Evolutionary conservation across 306 rosid genomes (phyloP), one percentile per base, ranked within the genome.

Genomic region (Quillaja saponaria): DNA sequence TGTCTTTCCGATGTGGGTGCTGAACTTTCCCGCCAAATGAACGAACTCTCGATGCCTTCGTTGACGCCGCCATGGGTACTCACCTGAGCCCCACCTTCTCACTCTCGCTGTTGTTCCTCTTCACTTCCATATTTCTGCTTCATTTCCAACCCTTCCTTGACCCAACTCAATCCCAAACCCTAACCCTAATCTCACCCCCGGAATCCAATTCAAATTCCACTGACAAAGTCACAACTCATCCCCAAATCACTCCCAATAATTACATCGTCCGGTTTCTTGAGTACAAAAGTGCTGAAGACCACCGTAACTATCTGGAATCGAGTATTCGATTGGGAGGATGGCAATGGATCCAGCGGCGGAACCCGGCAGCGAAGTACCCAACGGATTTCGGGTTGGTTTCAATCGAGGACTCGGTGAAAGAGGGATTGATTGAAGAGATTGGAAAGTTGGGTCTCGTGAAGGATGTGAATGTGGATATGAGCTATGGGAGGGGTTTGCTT

Each of bases 301-400:
- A 84, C 69, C 84, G 84, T 7, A 58, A 68, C 2, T 92, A 92
- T 63, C 80, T 92, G 20, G 71, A 78, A 49, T 80, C 79, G 15
- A 53, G 65, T 6, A 61, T 88, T 49, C 75, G 73, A 64, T 81
- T 76, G 55, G 57, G 51, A 13, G 89, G 89, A 11, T 92, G 96
- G 99, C 73, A 64, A 13, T 92, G 99, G 99, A 84, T 92, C 83
- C 84, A 80, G 54, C 76, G 99, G 59, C 77, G 74, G 33, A 92
- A 92, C 70, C 89, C 96, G 12, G 96, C 95, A 6, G 33, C 84
- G 10, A 72, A 73, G 55, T 92, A 60, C 58, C 99, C 94, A 10
- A 89, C 99, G 21, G 99, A 92, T 59, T 92, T 89, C 16, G 99
- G 87, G 0, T 64, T 92, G 70, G 78, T 92, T n/a, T 85, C 94